These are phyloP conservation scores for Cystofilobasidium macerans DNA, from an alignment of 768 basidiomycete genomes.

Conservation along the genomic window DNA sequence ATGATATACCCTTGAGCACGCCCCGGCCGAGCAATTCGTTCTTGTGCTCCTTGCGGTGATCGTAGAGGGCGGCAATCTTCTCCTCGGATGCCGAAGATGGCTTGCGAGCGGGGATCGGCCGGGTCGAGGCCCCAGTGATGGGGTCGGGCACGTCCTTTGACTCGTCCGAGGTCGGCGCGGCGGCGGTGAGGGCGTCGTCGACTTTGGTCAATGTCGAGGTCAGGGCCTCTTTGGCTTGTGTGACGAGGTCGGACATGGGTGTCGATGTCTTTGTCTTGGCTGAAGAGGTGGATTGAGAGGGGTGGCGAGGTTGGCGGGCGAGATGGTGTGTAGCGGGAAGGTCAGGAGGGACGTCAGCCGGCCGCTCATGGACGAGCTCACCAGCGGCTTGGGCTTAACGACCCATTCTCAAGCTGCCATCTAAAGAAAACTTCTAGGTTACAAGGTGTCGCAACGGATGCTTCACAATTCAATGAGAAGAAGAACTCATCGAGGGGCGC, in stretches of 20 bases:
- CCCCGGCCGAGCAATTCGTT: slow-evolving; percentile 55
- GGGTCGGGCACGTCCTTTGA: slow-evolving; percentile 7
- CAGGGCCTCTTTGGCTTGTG: background rate
- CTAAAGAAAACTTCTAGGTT: too few relatives aligned
- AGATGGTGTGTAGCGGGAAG: too few relatives aligned
- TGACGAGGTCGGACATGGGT: background rate
- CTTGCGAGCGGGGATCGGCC: background rate
- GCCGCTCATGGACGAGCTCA: too few relatives aligned
- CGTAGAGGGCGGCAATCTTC: slow-evolving; percentile 14
- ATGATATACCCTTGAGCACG: slow-evolving; percentile 55
- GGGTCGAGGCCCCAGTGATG: background rate
- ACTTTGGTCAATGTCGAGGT: background rate
- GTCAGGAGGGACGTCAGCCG: too few relatives aligned
- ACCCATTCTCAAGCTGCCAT: too few relatives aligned
- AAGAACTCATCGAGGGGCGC: too few relatives aligned
- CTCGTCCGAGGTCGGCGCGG: background rate
- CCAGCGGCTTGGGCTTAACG: too few relatives aligned
- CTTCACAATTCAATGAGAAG: too few relatives aligned
- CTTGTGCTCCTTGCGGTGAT: slow-evolving; percentile 18
- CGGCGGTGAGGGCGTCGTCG: slow-evolving; percentile 5
- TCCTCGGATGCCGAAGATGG: slow-evolving; percentile 4
- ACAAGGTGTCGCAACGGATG: too few relatives aligned
- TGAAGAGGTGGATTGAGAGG: background rate
- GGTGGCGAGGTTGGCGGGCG: too few relatives aligned
- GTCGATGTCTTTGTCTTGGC: background rate